Conservation (phyloP, 306 rosid species). For the Cucurbita argyrosperma region DNA sequence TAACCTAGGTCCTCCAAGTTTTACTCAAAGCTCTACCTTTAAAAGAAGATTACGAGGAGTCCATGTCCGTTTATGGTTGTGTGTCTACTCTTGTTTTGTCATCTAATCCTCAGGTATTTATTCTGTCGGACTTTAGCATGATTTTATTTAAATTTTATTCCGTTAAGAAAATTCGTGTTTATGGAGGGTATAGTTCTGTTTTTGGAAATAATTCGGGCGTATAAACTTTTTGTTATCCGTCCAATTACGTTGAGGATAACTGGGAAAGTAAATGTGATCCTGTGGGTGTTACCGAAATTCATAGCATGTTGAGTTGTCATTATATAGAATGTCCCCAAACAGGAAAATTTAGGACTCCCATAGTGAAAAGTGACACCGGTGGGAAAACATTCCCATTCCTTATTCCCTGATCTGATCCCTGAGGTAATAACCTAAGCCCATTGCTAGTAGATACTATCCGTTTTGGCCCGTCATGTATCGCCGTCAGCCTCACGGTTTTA, state of each 20-base stretch:
- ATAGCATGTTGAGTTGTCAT: neutral
- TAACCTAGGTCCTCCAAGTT: constrained; percentile 79
- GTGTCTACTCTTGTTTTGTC: constrained; percentile 65
- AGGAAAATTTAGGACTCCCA: neutral
- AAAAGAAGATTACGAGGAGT: constrained; percentile 93
- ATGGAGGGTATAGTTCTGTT: neutral
- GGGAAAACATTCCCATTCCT: too few relatives aligned
- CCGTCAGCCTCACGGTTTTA: too few relatives aligned
- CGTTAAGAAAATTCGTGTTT: neutral
- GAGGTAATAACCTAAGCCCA: too few relatives aligned
- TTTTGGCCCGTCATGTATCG: too few relatives aligned
- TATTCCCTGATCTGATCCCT: too few relatives aligned
- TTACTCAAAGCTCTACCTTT: constrained; percentile 82
- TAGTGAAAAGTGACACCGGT: neutral
- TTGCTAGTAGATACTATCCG: too few relatives aligned
- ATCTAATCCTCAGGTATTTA: constrained; percentile 76
- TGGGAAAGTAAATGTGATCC: neutral
- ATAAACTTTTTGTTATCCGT: neutral
- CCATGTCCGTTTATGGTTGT: constrained; percentile 81
- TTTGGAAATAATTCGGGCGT: neutral
- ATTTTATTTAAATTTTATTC: too few relatives aligned
- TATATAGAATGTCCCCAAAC: neutral
- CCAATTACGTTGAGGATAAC: neutral
- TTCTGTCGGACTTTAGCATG: neutral
- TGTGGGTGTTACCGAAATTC: neutral